Conservation (phyloP, 1,284 basidiomycete species). For the Sanghuangporus sanghuang region DNA sequence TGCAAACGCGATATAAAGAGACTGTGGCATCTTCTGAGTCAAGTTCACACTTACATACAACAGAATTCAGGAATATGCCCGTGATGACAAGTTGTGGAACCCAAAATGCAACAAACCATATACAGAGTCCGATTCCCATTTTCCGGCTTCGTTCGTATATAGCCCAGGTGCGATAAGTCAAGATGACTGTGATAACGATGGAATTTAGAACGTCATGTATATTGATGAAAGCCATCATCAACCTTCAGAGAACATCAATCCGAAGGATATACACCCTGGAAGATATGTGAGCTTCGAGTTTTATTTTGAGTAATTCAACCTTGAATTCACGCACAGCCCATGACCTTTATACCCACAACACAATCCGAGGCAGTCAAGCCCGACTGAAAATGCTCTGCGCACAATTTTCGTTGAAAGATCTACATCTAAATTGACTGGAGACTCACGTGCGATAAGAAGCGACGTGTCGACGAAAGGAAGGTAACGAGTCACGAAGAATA, state of each 20-base stretch:
- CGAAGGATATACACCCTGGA: neutral
- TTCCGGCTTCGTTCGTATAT: neutral
- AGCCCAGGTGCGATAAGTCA: conserved; percentile 10
- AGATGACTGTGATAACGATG: neutral
- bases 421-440: neutral
- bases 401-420: neutral
- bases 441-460: neutral
- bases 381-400: neutral
- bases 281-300: neutral
- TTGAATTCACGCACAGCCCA: neutral
- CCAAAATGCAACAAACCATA: neutral
- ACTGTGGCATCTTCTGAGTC: neutral
- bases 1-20: neutral
- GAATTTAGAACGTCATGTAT: neutral
- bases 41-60: neutral
- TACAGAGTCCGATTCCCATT: neutral
- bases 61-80: neutral
- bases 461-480: neutral
- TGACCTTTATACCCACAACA: neutral
- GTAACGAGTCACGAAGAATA: neutral
- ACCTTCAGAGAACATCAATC: neutral
- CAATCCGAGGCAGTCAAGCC: neutral
- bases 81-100: neutral
- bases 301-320: neutral
- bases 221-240: neutral